Percentiles rank a stretch among this genome's conserved stretches.
phyloP scores from a whole-genome alignment of 2,329 filamentous ascomycete genomes.

The Fusarium sp. region DNA sequence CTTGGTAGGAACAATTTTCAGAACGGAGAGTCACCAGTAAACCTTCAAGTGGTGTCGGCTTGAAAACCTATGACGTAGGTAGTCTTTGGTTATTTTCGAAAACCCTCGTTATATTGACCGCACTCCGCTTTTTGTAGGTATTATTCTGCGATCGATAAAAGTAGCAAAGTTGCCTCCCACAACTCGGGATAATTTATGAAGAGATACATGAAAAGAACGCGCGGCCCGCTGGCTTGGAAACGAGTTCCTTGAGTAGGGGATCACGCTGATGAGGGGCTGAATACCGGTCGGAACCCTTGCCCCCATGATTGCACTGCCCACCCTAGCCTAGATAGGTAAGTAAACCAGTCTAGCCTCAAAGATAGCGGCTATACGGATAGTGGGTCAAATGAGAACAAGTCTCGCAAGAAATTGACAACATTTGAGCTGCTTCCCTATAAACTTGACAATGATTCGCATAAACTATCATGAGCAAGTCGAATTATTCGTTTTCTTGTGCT shows the following conservation, averaged over 20 bases:
- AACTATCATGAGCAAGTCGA: rapidly evolving
- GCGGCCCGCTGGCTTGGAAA: neutral
- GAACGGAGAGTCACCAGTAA: neutral
- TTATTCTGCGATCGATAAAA: neutral
- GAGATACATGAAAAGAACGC: neutral
- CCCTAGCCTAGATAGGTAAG: neutral
- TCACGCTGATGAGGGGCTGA: neutral
- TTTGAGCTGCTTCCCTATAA: neutral
- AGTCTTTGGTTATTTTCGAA: neutral
- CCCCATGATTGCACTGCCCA: neutral
- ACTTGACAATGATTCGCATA: too few relatives aligned
- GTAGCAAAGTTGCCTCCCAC: rapidly evolving
- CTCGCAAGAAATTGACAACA: neutral
- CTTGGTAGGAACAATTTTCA: neutral
- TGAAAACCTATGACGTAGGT: neutral
- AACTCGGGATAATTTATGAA: rapidly evolving
- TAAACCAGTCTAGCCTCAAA: neutral
- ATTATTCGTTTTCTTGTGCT: too few relatives aligned
- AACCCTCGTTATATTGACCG: neutral
- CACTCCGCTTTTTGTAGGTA: neutral
- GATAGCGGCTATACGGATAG: neutral
- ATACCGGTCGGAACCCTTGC: rapidly evolving
- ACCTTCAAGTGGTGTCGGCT: neutral
- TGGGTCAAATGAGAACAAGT: neutral
- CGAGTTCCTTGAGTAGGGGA: neutral